Percentiles rank a stretch among this genome's conserved stretches.
Conservation (phyloP, 129 eudicot genomes). For the Dittrichia graveolens region DNA sequence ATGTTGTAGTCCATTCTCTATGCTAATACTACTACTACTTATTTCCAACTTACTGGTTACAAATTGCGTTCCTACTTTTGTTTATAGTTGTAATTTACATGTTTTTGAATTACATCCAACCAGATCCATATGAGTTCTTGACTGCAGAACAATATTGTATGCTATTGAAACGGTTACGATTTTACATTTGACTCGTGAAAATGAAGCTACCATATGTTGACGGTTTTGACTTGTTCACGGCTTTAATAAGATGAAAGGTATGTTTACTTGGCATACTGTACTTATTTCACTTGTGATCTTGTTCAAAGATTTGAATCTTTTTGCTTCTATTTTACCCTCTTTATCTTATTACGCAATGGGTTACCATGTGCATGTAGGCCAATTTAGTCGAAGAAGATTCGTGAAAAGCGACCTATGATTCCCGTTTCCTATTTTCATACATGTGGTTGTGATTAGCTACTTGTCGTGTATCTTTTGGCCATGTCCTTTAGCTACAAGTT, state of each 20-base stretch:
- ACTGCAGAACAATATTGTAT: conserved; percentile 22
- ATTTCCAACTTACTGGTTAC: conserved; percentile 15
- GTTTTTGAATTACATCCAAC: conserved; percentile 18
- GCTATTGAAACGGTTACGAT: conserved; percentile 10
- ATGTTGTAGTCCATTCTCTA: conserved; percentile 36
- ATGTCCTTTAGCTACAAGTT: conserved; percentile 32
- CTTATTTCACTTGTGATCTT: conserved; percentile 7
- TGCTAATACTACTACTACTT: conserved; percentile 27
- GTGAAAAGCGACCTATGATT: conserved; percentile 34
- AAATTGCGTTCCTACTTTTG: background rate
- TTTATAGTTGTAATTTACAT: background rate
- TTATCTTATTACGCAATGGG: conserved; percentile 29
- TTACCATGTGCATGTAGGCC: conserved; percentile 28
- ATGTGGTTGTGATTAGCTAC: conserved; percentile 24
- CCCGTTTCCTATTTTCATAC: conserved; percentile 26
- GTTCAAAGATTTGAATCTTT: conserved; percentile 35
- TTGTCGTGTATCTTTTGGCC: conserved; percentile 35
- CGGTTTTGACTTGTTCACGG: background rate
- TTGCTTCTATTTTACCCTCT: conserved; percentile 15
- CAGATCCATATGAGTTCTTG: conserved; percentile 9
- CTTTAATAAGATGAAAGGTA: conserved; percentile 32
- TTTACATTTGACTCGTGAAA: conserved; percentile 12
- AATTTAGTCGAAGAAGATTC: conserved; percentile 28
- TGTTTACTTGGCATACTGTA: conserved; percentile 16
- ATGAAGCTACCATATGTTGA: conserved; percentile 16